phyloP scores from a whole-genome alignment of 1,139 yeast genomes.

The Taphrina pruni region DNA sequence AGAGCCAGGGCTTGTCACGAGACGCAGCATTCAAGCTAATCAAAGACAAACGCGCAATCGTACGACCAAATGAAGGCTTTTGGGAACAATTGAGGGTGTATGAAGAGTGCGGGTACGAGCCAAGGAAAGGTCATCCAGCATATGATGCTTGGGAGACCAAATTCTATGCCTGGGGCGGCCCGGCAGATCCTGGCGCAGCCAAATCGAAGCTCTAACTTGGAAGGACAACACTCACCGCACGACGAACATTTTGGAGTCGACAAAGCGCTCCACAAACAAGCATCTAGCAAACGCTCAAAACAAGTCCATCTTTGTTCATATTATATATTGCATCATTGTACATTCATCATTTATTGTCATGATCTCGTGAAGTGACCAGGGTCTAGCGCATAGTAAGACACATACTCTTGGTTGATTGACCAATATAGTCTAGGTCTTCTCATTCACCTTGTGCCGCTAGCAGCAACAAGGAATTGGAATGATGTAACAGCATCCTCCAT shows the following conservation, averaged over 20 bases:
- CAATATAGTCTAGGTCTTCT: too few relatives aligned
- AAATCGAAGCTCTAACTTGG: constrained; percentile 13
- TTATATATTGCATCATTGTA: constrained; percentile 2
- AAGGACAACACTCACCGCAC: not conserved
- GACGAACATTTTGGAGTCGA: not conserved
- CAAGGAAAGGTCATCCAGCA: constrained; percentile 29
- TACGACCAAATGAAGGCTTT: constrained; percentile 36
- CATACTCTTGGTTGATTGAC: not conserved
- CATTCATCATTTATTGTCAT: constrained; percentile 7
- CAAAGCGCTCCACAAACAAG: not conserved
- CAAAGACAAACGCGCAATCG: constrained; percentile 15
- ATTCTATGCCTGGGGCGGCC: constrained; percentile 28
- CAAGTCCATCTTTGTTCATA: not conserved
- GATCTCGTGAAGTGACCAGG: not conserved
- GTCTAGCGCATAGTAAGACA: too few relatives aligned
- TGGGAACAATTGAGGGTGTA: constrained; percentile 32
- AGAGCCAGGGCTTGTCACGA: constrained; percentile 18
- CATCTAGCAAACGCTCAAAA: not conserved
- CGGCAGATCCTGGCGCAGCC: constrained; percentile 27
- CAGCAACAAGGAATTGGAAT: constrained; percentile 39
- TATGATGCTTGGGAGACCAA: constrained; percentile 36
- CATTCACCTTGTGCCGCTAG: not conserved
- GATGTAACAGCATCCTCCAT: constrained; percentile 35
- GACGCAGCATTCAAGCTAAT: constrained; percentile 34
- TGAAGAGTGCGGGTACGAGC: constrained; percentile 24